Conservation (phyloP, 108 stramenopile genomes). For the Pseudonitzschia pungens region DNA sequence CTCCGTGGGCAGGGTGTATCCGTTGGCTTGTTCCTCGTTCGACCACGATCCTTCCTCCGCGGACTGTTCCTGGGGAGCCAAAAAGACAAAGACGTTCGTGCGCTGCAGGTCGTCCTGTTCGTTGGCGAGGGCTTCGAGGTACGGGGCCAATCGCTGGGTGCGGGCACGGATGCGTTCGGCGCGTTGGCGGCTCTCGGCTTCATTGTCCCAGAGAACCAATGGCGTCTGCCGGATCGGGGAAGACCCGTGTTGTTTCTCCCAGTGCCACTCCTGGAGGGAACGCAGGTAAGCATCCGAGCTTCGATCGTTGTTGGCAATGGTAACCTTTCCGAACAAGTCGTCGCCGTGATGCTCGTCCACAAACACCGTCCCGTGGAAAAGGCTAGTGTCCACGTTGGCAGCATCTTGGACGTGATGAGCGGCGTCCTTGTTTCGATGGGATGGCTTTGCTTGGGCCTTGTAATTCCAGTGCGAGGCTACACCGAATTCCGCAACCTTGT, state of each 20-base stretch:
- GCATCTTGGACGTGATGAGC: neutral
- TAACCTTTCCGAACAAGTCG: slow-evolving; percentile 12
- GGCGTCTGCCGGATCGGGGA: slow-evolving; percentile 12
- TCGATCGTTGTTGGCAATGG: slow-evolving; percentile 21
- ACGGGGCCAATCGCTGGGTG: slow-evolving; percentile 66
- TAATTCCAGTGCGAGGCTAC: slow-evolving; percentile 84
- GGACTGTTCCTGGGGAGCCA: slow-evolving; percentile 24
- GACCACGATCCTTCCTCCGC: neutral
- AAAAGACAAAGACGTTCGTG: slow-evolving; percentile 75
- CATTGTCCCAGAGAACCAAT: slow-evolving; percentile 15
- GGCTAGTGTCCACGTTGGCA: too few species aligned
- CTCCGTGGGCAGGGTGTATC: slow-evolving; percentile 13
- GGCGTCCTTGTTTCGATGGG: slow-evolving; percentile 16
- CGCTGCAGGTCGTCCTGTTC: slow-evolving; percentile 70
- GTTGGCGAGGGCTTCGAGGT: slow-evolving; percentile 70
- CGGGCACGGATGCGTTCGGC: slow-evolving; percentile 66
- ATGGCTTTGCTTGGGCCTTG: slow-evolving; percentile 43
- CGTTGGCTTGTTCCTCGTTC: neutral
- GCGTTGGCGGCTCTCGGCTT: slow-evolving; percentile 45
- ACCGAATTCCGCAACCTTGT: slow-evolving; percentile 88
- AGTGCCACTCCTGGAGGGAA: slow-evolving; percentile 67
- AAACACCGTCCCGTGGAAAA: neutral
- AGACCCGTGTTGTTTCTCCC: slow-evolving; percentile 38
- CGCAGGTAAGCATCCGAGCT: slow-evolving; percentile 66
- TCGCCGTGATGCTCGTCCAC: neutral